These are phyloP conservation scores for Linnemannia zychae DNA, from an alignment of 192 early-diverging fungal species.

Conservation along the genomic window DNA sequence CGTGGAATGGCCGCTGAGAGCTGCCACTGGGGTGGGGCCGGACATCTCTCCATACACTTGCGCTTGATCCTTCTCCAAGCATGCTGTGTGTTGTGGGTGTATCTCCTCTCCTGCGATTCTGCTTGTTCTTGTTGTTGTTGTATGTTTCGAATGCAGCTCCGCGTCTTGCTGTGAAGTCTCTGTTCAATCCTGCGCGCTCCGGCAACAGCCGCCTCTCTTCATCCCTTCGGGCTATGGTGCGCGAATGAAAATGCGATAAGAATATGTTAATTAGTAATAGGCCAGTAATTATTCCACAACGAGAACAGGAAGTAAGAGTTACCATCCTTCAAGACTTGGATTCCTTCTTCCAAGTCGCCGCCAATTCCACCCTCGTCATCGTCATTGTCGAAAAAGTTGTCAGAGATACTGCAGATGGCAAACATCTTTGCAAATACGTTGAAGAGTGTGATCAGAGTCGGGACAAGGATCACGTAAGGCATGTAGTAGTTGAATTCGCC, in stretches of 20 bases:
- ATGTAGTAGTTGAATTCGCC: constrained; percentile 92
- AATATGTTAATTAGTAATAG: background rate
- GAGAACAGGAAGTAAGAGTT: background rate
- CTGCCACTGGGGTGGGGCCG: constrained; percentile 32
- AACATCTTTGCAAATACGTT: constrained; percentile 89
- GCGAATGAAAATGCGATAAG: background rate
- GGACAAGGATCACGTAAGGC: constrained; percentile 87
- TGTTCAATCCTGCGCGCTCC: constrained; percentile 40
- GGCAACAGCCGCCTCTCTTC: constrained; percentile 48
- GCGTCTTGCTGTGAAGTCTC: constrained; percentile 46
- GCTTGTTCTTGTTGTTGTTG: constrained; percentile 49
- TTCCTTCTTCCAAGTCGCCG: constrained; percentile 48
- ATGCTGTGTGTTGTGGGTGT: constrained; percentile 12
- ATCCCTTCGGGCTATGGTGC: constrained; percentile 30
- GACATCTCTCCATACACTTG: constrained; percentile 49
- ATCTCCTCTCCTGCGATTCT: constrained; percentile 31
- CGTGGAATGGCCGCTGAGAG: constrained; percentile 34
- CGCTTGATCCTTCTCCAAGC: constrained; percentile 47
- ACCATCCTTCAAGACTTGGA: constrained; percentile 52
- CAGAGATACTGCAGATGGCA: constrained; percentile 69
- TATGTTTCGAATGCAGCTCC: constrained; percentile 49
- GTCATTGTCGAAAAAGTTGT: constrained; percentile 57
- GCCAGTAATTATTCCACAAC: background rate
- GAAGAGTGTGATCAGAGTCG: constrained; percentile 79
- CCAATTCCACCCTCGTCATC: constrained; percentile 54